Conservation (phyloP, 352 stramenopile genomes). For the Globisporangium abappressorium region DNA sequence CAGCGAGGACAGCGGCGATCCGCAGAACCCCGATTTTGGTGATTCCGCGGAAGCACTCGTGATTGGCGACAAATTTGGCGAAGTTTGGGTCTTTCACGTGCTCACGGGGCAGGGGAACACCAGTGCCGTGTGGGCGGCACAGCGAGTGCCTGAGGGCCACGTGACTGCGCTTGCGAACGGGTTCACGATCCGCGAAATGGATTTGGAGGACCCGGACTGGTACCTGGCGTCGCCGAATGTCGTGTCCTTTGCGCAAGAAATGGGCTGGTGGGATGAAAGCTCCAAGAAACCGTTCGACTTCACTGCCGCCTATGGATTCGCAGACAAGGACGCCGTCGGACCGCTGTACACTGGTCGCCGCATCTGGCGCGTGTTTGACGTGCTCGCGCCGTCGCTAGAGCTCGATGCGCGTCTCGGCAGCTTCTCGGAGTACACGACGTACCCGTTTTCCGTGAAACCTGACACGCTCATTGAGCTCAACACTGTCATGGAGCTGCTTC, state of each 20-base stretch:
- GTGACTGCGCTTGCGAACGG: slow-evolving; percentile 86
- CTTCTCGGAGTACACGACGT: slow-evolving; percentile 40
- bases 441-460: slow-evolving; percentile 73
- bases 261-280: slow-evolving; percentile 57
- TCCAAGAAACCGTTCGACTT: slow-evolving; percentile 38
- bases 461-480: slow-evolving; percentile 44
- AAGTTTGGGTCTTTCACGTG: slow-evolving; percentile 92
- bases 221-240: slow-evolving; percentile 83
- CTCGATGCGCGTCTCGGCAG: slow-evolving; percentile 40
- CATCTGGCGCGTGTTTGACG: slow-evolving; percentile 74
- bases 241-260: slow-evolving; percentile 60
- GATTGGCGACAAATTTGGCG: slow-evolving; percentile 71
- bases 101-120: slow-evolving; percentile 78
- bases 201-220: slow-evolving; percentile 55
- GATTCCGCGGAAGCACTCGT: slow-evolving; percentile 66
- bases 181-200: slow-evolving; percentile 87
- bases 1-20: slow-evolving; percentile 65
- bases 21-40: slow-evolving; percentile 28
- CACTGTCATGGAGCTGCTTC: slow-evolving; percentile 81
- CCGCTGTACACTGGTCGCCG: slow-evolving; percentile 55
- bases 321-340: slow-evolving; percentile 27
- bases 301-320: slow-evolving; percentile 37
- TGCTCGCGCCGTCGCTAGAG: slow-evolving; percentile 55
- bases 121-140: slow-evolving; percentile 83
- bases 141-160: slow-evolving; percentile 81